Conservation (phyloP, 306 rosid genomes). For the Ammopiptanthus mongolicus region DNA sequence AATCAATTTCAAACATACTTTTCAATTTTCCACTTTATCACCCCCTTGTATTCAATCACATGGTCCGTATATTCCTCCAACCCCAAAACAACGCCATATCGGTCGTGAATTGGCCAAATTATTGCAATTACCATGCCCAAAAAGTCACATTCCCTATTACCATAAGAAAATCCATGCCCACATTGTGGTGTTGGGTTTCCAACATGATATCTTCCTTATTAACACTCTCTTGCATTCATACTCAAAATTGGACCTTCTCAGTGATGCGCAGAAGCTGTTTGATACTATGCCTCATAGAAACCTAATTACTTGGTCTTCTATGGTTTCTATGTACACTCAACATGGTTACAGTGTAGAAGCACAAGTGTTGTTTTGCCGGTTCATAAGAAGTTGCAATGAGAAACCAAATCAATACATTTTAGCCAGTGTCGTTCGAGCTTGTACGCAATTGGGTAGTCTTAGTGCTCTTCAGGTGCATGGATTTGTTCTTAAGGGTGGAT, state of each 20-base stretch:
- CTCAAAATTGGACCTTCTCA: conserved; percentile 27
- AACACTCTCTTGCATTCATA: conserved; percentile 51
- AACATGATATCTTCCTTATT: conserved; percentile 51
- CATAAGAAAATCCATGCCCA: conserved; percentile 52
- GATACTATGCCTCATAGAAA: conserved; percentile 64
- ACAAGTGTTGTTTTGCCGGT: conserved; percentile 40
- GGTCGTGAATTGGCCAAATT: conserved; percentile 50
- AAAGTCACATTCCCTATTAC: conserved; percentile 17
- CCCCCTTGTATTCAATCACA: conserved; percentile 26
- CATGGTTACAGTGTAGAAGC: conserved; percentile 47
- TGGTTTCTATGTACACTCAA: conserved; percentile 73
- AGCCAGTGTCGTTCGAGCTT: conserved; percentile 62
- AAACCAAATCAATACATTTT: conserved; percentile 65
- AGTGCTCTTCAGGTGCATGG: conserved; percentile 61
- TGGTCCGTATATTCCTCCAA: conserved; percentile 12
- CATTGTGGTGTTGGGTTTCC: conserved; percentile 55
- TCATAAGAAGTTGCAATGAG: conserved; percentile 42
- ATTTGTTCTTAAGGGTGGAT: conserved; percentile 55
- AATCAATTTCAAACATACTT: background rate
- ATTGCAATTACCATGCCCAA: conserved; percentile 35
- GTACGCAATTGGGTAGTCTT: conserved; percentile 48
- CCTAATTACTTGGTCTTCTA: conserved; percentile 68
- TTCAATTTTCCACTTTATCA: conserved; percentile 26
- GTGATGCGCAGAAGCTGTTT: conserved; percentile 57
- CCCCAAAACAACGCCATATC: conserved; percentile 26